These are phyloP conservation scores for Aspergillus jensenii DNA, from an alignment of 2,329 filamentous ascomycete species.

Conservation along the genomic window DNA sequence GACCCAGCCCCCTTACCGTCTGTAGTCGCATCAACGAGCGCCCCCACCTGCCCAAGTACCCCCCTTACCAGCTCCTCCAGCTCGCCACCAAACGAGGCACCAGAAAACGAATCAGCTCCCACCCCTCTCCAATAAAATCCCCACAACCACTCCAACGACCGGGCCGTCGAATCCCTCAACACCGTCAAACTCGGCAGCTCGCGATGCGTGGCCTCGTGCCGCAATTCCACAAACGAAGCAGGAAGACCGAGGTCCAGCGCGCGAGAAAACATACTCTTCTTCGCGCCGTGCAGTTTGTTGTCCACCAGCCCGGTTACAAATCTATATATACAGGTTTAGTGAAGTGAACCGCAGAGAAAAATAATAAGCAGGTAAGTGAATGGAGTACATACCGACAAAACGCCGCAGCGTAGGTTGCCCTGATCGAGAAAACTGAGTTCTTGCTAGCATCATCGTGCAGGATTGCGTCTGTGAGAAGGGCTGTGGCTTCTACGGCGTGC, in stretches of 20 bases:
- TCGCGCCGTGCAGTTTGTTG: conserved; percentile 41
- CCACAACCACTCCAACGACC: conserved; percentile 83
- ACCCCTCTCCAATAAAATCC: conserved; percentile 74
- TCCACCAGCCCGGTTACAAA: conserved; percentile 49
- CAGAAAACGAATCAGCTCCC: conserved; percentile 10
- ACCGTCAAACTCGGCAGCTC: conserved; percentile 75
- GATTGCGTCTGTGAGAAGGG: conserved; percentile 47
- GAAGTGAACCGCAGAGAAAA: too few species aligned
- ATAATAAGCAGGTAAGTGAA: neutral
- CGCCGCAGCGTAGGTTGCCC: conserved; percentile 46
- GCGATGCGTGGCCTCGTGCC: conserved; percentile 88
- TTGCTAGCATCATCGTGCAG: conserved; percentile 42
- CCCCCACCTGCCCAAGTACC: conserved; percentile 22
- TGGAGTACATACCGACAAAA: conserved; percentile 42
- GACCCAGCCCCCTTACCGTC: neutral
- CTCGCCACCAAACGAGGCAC: neutral
- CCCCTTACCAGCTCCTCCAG: conserved; percentile 12
- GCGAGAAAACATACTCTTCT: conserved; percentile 47
- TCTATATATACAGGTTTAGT: conserved; percentile 19
- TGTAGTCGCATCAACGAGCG: neutral
- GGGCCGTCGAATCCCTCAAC: conserved; percentile 66
- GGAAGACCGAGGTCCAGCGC: conserved; percentile 43
- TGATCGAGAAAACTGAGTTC: conserved; percentile 46
- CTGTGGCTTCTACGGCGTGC: conserved; percentile 48
- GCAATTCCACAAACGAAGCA: conserved; percentile 80